phyloP scores from a whole-genome alignment of 2,329 filamentous ascomycete genomes.

The Pseudocercospora macadamiae region DNA sequence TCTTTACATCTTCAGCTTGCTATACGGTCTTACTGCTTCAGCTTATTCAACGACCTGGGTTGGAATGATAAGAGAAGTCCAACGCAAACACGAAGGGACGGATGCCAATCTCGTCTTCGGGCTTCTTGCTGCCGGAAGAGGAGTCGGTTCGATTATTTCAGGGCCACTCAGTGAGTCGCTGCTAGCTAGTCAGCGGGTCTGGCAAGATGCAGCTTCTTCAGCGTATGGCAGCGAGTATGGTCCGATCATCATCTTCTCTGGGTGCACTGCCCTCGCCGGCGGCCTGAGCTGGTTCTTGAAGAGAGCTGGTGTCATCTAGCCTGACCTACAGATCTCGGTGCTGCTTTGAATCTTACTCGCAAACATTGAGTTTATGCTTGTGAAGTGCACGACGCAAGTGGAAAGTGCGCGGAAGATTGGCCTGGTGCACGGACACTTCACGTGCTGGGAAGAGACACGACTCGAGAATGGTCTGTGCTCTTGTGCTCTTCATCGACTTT shows the following conservation, averaged over 20 bases:
- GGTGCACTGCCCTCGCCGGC: slow-evolving; percentile 28
- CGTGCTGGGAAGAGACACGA: too few relatives aligned
- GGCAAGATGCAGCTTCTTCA: slow-evolving; percentile 30
- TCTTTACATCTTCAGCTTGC: slow-evolving; percentile 48
- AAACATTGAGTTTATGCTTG: too few relatives aligned
- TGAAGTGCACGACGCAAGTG: too few relatives aligned
- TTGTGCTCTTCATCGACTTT: too few relatives aligned
- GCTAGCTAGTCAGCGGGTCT: slow-evolving; percentile 36
- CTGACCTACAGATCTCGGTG: too few relatives aligned
- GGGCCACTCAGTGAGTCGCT: slow-evolving; percentile 56
- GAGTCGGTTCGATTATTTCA: slow-evolving; percentile 55
- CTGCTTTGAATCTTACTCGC: too few relatives aligned
- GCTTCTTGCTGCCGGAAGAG: slow-evolving; percentile 53
- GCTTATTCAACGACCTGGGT: slow-evolving; percentile 43
- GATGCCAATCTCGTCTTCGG: slow-evolving; percentile 55
- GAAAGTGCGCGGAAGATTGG: too few relatives aligned
- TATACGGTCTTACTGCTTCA: slow-evolving; percentile 48
- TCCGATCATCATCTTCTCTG: slow-evolving; percentile 46
- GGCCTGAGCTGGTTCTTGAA: slow-evolving; percentile 26
- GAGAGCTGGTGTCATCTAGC: slow-evolving; percentile 23
- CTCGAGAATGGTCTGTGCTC: too few relatives aligned
- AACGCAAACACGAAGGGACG: slow-evolving; percentile 22
- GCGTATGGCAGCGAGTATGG: slow-evolving; percentile 49
- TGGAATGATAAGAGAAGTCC: slow-evolving; percentile 30
- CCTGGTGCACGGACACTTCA: too few relatives aligned